Conservation (phyloP, 352 stramenopile genomes). For the Pythium angustatum region DNA sequence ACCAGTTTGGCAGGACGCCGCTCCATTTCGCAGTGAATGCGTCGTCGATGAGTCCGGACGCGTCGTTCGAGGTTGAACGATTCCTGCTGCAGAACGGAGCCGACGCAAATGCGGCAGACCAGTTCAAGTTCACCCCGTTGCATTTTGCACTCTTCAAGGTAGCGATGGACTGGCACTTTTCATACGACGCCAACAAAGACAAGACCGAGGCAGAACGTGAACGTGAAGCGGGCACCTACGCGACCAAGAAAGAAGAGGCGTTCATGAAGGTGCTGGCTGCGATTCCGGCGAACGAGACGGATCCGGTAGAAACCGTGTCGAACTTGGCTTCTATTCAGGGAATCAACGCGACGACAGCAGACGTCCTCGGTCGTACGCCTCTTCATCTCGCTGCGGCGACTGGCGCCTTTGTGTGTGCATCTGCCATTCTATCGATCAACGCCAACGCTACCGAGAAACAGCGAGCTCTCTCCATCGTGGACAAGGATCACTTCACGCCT, state of each 20-base stretch:
- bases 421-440: conserved; percentile 49
- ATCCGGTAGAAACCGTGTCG: conserved; percentile 78
- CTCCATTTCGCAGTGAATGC: conserved; percentile 78
- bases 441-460: conserved; percentile 29
- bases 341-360: conserved; percentile 40
- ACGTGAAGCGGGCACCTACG: conserved; percentile 46
- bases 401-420: conserved; percentile 73
- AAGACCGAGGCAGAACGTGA: conserved; percentile 30
- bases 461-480: conserved; percentile 37
- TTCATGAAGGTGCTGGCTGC: conserved; percentile 42
- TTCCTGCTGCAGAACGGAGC: conserved; percentile 62
- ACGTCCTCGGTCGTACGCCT: conserved; percentile 55
- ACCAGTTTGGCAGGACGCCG: conserved; percentile 53
- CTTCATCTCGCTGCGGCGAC: conserved; percentile 73
- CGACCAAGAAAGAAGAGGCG: conserved; percentile 43
- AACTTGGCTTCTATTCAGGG: conserved; percentile 57
- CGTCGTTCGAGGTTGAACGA: conserved; percentile 78
- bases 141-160: conserved; percentile 78
- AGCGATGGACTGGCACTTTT: conserved; percentile 61
- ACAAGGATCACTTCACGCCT: conserved; percentile 54
- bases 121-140: conserved; percentile 57
- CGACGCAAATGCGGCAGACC: conserved; percentile 51
- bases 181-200: conserved; percentile 40
- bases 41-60: conserved; percentile 62
- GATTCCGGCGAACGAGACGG: conserved; percentile 48